Conservation (phyloP, 805 yeast species). For the Saturnispora quitensis region DNA sequence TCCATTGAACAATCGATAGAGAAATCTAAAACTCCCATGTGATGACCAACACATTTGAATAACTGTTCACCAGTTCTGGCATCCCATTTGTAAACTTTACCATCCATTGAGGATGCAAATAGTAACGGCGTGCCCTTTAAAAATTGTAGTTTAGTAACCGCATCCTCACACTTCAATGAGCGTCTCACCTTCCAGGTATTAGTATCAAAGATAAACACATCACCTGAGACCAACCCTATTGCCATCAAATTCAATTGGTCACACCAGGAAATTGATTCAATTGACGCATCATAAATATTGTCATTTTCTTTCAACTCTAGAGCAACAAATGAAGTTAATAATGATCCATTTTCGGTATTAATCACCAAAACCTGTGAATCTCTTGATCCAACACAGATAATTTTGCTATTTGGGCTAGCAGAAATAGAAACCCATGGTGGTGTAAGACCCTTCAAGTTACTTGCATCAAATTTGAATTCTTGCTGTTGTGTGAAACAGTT, state of each 20-base stretch:
- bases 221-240: constrained; percentile 84
- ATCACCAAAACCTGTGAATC: constrained; percentile 81
- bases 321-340: constrained; percentile 58
- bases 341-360: constrained; percentile 63
- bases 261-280: constrained; percentile 76
- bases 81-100: constrained; percentile 81
- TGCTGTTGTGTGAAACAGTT: constrained; percentile 71
- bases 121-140: constrained; percentile 45
- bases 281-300: constrained; percentile 55
- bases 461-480: constrained; percentile 55
- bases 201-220: constrained; percentile 71
- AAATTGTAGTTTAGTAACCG: constrained; percentile 74
- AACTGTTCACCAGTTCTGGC: constrained; percentile 73
- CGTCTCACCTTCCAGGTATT: constrained; percentile 81
- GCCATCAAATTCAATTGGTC: constrained; percentile 59
- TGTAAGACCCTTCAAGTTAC: constrained; percentile 60
- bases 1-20: constrained; percentile 56
- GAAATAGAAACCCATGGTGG: constrained; percentile 86
- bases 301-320: constrained; percentile 47
- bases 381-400: constrained; percentile 74
- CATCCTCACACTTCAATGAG: constrained; percentile 60
- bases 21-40: constrained; percentile 88
- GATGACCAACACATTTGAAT: constrained; percentile 83
- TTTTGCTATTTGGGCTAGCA: constrained; percentile 33
- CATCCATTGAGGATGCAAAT: constrained; percentile 73